Evolutionary conservation across 305 asterid species (phyloP).

Genomic region (Fraxinus velutina): DNA sequence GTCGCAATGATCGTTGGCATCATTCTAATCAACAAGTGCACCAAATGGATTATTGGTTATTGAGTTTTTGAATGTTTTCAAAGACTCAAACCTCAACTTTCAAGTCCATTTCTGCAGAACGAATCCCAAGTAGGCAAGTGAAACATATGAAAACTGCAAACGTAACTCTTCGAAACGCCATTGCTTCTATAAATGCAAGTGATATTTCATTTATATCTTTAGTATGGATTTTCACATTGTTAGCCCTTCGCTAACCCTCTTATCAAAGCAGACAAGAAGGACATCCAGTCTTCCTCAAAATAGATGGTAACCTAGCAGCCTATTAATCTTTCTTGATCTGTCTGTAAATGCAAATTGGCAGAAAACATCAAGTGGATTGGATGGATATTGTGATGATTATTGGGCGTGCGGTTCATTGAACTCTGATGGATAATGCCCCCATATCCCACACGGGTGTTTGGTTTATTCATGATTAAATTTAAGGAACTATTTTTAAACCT

Average conservation of each 20-base stretch:
- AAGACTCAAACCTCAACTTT: slow-evolving; percentile 44
- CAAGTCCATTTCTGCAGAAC: slow-evolving; percentile 23
- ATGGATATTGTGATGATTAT: neutral
- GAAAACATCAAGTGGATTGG: neutral
- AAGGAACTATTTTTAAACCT: too few species aligned
- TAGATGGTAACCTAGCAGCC: neutral
- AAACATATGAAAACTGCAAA: slow-evolving; percentile 30
- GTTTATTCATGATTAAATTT: too few species aligned
- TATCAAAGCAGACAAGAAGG: too few species aligned
- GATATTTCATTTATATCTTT: neutral
- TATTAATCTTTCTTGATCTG: neutral
- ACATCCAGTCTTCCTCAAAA: neutral
- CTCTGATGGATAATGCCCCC: neutral
- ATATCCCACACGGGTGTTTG: neutral
- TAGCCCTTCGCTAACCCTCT: too few species aligned
- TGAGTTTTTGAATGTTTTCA: slow-evolving; percentile 53
- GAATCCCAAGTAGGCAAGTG: slow-evolving; percentile 27
- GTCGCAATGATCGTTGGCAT: slow-evolving; percentile 54
- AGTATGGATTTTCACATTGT: neutral
- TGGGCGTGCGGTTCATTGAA: neutral
- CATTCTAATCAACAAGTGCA: slow-evolving; percentile 53
- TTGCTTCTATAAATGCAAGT: neutral
- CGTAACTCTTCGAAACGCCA: slow-evolving; percentile 5
- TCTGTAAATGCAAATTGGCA: neutral
- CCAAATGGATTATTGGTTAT: slow-evolving; percentile 45